Evolutionary conservation across 768 basidiomycete genomes (phyloP).

Genomic region (Tylopilus sp.): DNA sequence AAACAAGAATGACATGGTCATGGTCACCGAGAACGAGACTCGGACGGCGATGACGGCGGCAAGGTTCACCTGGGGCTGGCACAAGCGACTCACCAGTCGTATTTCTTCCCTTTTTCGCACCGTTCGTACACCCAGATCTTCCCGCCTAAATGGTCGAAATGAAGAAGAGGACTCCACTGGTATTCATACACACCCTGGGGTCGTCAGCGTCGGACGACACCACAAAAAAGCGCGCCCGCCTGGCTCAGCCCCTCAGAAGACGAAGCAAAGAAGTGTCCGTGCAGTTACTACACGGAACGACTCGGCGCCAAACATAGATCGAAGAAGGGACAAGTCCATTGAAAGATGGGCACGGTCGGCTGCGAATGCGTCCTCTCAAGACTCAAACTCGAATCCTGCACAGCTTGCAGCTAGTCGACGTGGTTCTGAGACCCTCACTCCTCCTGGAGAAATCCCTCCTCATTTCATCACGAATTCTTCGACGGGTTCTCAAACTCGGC

Average conservation of each 20-base stretch:
- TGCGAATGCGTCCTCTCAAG: conserved; percentile 20
- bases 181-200: conserved; percentile 31
- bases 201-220: conserved; percentile 13
- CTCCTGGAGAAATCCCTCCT: conserved; percentile 15
- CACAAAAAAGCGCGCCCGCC: conserved; percentile 26
- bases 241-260: conserved; percentile 23
- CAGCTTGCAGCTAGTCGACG: conserved; percentile 14
- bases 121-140: conserved; percentile 30
- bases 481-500: conserved; percentile 24
- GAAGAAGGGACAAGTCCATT: conserved; percentile 31
- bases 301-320: conserved; percentile 17
- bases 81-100: conserved; percentile 39
- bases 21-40: conserved; percentile 75
- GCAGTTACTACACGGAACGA: conserved; percentile 21
- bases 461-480: conserved; percentile 11
- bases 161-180: conserved; percentile 24
- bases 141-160: conserved; percentile 10
- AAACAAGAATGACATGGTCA: conserved; percentile 44
- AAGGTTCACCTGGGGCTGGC: conserved; percentile 60
- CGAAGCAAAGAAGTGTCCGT: conserved; percentile 22
- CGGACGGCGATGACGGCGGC: conserved; percentile 67
- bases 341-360: conserved; percentile 33
- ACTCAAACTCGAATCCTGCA: conserved; percentile 11
- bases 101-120: conserved; percentile 51
- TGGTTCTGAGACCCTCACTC: conserved; percentile 32